phyloP scores from a whole-genome alignment of 1,284 basidiomycete genomes.

The Ustilago loliicola region DNA sequence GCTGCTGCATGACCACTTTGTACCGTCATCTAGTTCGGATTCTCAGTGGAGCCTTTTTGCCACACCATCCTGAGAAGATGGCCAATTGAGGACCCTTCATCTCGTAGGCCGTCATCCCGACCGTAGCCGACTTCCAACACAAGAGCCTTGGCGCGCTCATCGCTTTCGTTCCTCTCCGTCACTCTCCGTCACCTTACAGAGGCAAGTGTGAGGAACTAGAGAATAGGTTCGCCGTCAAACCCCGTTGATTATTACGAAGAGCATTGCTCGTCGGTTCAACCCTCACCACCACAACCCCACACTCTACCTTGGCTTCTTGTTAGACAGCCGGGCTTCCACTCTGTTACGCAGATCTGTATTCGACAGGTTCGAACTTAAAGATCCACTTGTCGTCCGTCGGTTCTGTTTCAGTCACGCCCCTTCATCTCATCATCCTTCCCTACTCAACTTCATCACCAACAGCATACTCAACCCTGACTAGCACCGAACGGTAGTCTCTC shows the following conservation, averaged over 20 bases:
- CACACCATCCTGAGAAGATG: constrained; percentile 4
- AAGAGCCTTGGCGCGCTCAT: constrained; percentile 23
- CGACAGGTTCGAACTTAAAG: neutral
- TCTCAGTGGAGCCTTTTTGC: neutral
- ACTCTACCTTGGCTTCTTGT: neutral
- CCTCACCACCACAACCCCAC: neutral
- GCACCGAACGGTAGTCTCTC: neutral
- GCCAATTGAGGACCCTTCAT: neutral
- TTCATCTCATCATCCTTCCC: too few species aligned
- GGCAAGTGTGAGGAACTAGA: neutral
- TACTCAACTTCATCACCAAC: neutral
- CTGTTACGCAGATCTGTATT: neutral
- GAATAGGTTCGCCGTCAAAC: neutral
- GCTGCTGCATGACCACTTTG: constrained; percentile 6
- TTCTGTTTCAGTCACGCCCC: neutral
- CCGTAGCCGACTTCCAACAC: neutral
- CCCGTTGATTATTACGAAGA: neutral
- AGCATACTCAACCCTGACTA: neutral
- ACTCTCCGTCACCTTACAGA: neutral
- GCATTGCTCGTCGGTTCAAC: neutral
- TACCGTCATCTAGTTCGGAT: neutral
- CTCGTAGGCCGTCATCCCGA: constrained; percentile 4
- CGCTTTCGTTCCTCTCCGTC: neutral
- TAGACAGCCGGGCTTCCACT: neutral
- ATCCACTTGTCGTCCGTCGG: neutral